Evolutionary conservation across 805 yeast species (phyloP).

Genomic region (Candida boleticola): DNA sequence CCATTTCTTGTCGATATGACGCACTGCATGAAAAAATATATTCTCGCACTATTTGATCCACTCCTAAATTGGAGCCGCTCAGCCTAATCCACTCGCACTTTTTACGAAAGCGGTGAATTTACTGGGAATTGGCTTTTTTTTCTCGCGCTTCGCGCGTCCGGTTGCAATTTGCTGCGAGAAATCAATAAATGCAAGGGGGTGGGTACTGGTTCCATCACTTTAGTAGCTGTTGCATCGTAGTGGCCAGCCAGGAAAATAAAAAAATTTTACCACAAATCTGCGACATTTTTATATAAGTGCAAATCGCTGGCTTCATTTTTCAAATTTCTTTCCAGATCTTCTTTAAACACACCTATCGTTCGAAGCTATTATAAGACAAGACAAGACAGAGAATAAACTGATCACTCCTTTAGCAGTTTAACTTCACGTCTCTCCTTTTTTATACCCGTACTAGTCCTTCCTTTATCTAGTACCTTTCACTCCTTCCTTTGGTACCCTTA

Average conservation of each 20-base stretch:
- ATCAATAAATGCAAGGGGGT: neutral
- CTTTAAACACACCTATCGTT: too few species aligned
- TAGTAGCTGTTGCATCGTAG: too few species aligned
- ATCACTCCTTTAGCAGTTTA: constrained; percentile 2
- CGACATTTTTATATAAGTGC: neutral
- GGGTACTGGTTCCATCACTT: too few species aligned
- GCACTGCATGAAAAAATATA: too few species aligned
- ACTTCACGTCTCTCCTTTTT: neutral
- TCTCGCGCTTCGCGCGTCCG: constrained; percentile 2
- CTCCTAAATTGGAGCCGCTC: too few species aligned
- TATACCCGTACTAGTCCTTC: constrained; percentile 5
- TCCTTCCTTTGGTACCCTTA: neutral
- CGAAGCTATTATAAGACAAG: neutral
- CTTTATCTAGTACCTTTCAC: constrained; percentile 5
- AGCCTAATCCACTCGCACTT: neutral
- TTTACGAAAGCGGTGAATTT: neutral
- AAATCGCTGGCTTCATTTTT: neutral
- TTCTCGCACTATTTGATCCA: too few species aligned
- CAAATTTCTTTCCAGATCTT: too few species aligned
- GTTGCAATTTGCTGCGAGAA: constrained; percentile 1
- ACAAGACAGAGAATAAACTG: neutral
- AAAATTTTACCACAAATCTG: too few species aligned
- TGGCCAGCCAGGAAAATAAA: too few species aligned
- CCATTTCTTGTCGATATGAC: too few species aligned
- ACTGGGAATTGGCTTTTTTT: neutral